Base-by-base conservation (phyloP, 768 basidiomycete genomes). In the Guyanaporus albipodus region DNA sequence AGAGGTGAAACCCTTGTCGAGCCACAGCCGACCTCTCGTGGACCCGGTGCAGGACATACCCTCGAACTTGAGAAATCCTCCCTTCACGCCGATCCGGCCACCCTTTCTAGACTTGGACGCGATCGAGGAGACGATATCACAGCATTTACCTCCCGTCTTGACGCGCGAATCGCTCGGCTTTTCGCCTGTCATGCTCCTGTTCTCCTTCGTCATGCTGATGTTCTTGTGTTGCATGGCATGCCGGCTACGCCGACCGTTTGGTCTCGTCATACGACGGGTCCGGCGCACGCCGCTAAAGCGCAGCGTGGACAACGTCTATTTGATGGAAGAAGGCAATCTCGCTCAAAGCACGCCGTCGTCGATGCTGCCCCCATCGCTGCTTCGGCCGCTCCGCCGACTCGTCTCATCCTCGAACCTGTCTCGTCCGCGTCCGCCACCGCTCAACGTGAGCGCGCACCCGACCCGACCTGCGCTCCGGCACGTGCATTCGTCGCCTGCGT, bases 31-130 rank as follows among this genome's bases (percentile, higher is more conserved):
- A 41, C 87, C 86, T 6, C 62, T 90, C n/a, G 75, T 75, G 22
- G 89, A 91, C 56, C 87, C 87, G 8, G 72, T 87, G 44, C 82
- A 87, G 43, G 78, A 82, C 53, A 73, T 81, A 36, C 76, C 82
- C 19, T 68, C 78, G 44, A 67, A 73, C 33, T 67, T 69, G 36
- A 77, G 76, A 17, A 54, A 66, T 27, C 55, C 58, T 3, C 81
- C 79, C 27, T 73, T 86, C 46, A 70, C 77, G 49, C 83, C 80
- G 11, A 84, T 85, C 44, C 78, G 80, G 6, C 83, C 83, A 1
- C 75, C 78, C 1, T 80, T 83, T 54, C 62, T 80, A 38, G 75
- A 76, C 46, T 60, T 87, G 17, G 75, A 77, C 37, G 74, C 70
- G 11, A 69, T 87, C 35, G 86, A 88, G 59, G 76, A 85, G 57